Conservation (phyloP, 495 filamentous ascomycete species). For the Letharia columbiana region DNA sequence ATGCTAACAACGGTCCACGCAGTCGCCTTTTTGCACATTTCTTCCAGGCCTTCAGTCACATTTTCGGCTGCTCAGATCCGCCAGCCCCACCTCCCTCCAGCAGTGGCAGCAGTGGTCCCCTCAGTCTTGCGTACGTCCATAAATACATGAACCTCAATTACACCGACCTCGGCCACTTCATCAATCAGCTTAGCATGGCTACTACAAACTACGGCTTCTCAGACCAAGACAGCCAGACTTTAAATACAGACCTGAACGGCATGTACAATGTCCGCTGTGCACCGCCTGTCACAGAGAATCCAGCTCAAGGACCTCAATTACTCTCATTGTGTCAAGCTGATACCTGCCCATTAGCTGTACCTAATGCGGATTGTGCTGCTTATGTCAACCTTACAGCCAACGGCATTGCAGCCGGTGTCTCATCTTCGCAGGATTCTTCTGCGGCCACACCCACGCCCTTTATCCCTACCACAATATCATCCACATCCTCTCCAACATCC, state of each 20-base stretch:
- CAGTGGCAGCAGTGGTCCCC: neutral
- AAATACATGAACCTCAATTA: constrained; percentile 48
- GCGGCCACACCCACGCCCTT: neutral
- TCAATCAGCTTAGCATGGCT: constrained; percentile 43
- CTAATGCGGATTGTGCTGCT: constrained; percentile 21
- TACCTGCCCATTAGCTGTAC: constrained; percentile 32
- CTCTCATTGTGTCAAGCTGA: constrained; percentile 38
- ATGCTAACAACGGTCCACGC: neutral
- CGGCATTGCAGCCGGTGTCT: neutral
- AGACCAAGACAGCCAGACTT: constrained; percentile 30
- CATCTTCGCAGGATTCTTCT: neutral
- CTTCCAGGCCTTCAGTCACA: constrained; percentile 45
- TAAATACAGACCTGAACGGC: constrained; percentile 34
- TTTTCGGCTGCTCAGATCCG: constrained; percentile 40
- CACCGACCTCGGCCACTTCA: constrained; percentile 44
- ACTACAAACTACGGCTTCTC: constrained; percentile 47
- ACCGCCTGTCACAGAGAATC: constrained; percentile 28
- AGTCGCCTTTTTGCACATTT: constrained; percentile 48
- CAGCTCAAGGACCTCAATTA: constrained; percentile 33
- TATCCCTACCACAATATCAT: neutral
- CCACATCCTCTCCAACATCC: neutral
- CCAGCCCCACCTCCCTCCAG: constrained; percentile 13
- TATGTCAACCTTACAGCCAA: constrained; percentile 15
- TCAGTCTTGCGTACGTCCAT: constrained; percentile 3
- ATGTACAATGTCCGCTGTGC: constrained; percentile 41